These are phyloP conservation scores for Sarocladium oryzae DNA, from an alignment of 2,329 filamentous ascomycete genomes.

Conservation along the genomic window DNA sequence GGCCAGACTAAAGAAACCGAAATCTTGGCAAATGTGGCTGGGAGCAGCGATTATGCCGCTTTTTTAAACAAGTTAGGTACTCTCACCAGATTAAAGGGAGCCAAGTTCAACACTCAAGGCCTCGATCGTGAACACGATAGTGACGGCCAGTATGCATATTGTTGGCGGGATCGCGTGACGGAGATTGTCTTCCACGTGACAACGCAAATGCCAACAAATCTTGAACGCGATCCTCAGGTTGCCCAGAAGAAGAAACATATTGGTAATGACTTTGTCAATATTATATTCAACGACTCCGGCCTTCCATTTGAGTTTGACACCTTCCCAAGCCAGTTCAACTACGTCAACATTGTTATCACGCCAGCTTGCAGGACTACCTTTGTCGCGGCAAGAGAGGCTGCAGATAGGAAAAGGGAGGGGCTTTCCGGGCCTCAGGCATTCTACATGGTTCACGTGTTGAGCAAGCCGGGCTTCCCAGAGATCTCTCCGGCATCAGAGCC, in stretches of 20 bases:
- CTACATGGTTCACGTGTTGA: conserved; percentile 86
- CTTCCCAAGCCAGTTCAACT: conserved; percentile 93
- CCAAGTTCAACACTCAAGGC: conserved; percentile 88
- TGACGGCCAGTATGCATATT: conserved; percentile 84
- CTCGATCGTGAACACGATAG: conserved; percentile 69
- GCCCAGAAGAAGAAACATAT: conserved; percentile 90
- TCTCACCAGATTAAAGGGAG: conserved; percentile 71
- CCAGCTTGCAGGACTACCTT: conserved; percentile 77
- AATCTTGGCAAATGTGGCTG: conserved; percentile 79
- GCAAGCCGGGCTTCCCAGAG: conserved; percentile 81
- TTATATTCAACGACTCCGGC: conserved; percentile 97
- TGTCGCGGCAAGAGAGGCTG: conserved; percentile 51
- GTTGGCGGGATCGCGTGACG: conserved; percentile 90
- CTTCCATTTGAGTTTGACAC: conserved; percentile 81
- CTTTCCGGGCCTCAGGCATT: conserved; percentile 39
- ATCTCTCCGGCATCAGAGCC: conserved; percentile 84
- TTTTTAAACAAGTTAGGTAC: conserved; percentile 80
- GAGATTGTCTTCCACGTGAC: conserved; percentile 95
- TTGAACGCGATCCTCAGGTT: conserved; percentile 67
- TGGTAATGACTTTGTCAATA: conserved; percentile 96
- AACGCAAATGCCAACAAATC: conserved; percentile 93
- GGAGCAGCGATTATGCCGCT: conserved; percentile 80
- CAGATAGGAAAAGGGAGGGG: conserved; percentile 6
- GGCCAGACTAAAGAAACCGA: conserved; percentile 76
- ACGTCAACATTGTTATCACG: conserved; percentile 92